Percentiles rank a stretch among this genome's conserved stretches.
Evolutionary conservation across 2,329 filamentous ascomycete species (phyloP).

Genomic region (Elsinoe necatrix): DNA sequence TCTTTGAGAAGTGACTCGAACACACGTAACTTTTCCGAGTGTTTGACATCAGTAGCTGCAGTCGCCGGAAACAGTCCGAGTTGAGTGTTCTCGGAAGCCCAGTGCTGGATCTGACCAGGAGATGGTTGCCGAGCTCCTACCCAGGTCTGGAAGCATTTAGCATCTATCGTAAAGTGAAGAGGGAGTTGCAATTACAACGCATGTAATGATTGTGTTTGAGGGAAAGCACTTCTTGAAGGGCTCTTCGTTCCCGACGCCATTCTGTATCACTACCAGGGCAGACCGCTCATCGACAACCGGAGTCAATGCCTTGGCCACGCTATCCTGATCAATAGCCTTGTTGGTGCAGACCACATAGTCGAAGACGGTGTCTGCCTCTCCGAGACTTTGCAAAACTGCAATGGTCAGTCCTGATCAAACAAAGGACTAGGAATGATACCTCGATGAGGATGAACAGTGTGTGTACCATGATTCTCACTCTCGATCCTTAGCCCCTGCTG

Average conservation of each 20-base stretch:
- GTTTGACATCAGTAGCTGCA: no score
- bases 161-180: conserved; percentile 25
- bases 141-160: conserved; percentile 38
- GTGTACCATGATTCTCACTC: not conserved
- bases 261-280: conserved; percentile 54
- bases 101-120: conserved; percentile 45
- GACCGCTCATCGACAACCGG: conserved; percentile 37
- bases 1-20: conserved; percentile 37
- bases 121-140: conserved; percentile 44
- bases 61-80: conserved; percentile 43
- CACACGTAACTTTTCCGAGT: conserved; percentile 20
- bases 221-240: conserved; percentile 45
- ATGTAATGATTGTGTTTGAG: conserved; percentile 45
- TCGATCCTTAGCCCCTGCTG: not conserved
- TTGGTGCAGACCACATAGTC: no score
- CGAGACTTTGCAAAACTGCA: no score
- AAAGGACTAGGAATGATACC: not conserved
- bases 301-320: conserved; percentile 24
- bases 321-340: no score
- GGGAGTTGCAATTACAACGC: conserved; percentile 33
- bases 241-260: conserved; percentile 54
- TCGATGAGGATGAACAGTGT: not conserved
- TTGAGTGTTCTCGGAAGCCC: conserved; percentile 46
- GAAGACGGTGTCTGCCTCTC: no score
- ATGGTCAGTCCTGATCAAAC: not conserved